Percentiles rank a stretch among this genome's conserved stretches.
phyloP scores from a whole-genome alignment of 768 basidiomycete genomes.

The Lactarius akahatsu region DNA sequence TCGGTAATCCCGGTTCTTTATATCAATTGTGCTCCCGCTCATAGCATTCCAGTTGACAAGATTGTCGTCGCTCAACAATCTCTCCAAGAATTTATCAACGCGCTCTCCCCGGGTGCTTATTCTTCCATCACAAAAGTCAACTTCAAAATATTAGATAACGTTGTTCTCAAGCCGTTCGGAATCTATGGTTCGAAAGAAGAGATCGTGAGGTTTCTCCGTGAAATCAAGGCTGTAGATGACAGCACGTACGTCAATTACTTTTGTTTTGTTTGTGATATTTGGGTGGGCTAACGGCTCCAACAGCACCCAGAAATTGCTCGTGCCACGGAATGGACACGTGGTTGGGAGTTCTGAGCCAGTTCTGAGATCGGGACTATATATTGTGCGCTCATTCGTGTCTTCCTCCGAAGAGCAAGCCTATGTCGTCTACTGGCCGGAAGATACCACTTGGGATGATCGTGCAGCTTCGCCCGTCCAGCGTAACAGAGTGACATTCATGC shows the following conservation, averaged over 20 bases:
- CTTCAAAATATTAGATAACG: conserved; percentile 49
- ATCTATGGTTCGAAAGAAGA: conserved; percentile 51
- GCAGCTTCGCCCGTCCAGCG: conserved; percentile 44
- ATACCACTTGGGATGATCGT: conserved; percentile 55
- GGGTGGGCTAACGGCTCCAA: background rate
- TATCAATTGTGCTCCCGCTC: background rate
- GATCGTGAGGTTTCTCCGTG: conserved; percentile 38
- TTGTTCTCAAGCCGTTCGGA: conserved; percentile 49
- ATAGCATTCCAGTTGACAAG: conserved; percentile 48
- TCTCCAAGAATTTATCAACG: conserved; percentile 47
- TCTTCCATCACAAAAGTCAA: conserved; percentile 52
- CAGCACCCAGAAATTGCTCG: conserved; percentile 30
- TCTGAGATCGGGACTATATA: conserved; percentile 54
- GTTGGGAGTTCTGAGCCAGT: conserved; percentile 23
- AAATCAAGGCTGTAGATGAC: conserved; percentile 39
- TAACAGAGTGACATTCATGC: conserved; percentile 61
- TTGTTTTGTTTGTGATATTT: too few species aligned
- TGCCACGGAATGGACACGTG: conserved; percentile 11
- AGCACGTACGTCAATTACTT: conserved; percentile 38
- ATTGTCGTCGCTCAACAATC: conserved; percentile 56
- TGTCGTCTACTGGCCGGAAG: conserved; percentile 61
- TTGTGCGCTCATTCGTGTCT: conserved; percentile 32
- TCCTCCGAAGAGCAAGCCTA: conserved; percentile 38
- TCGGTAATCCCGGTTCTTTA: conserved; percentile 39
- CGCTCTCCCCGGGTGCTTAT: conserved; percentile 50